Base-by-base conservation (phyloP, 169 alveolate genomes). In the Plasmodium vinckei region DNA sequence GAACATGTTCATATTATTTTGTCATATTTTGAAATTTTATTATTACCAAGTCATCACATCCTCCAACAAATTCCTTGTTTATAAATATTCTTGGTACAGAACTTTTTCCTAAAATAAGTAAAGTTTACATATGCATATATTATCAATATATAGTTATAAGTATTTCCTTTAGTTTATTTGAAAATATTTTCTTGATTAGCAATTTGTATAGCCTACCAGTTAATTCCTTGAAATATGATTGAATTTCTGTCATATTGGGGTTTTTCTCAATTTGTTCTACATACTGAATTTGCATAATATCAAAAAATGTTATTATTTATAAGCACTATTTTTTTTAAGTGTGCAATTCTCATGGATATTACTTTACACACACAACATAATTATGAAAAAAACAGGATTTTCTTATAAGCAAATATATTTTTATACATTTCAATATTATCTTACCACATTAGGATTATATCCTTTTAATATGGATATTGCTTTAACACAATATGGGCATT, bases 21-120 rank as follows among this genome's bases (percentile, higher is more conserved):
- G 13, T 13, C 23, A 5, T 47, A 39, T 54, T 33, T 33, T 51
- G 39, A 2, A 33, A 5, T 39, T 70, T 17, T 70, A 9, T 63
- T 7, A 63, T 75, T 75, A 75, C 88, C 65, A 75, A 75, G 70
- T 75, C 88, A 65, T 75, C 88, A 75, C 88, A 75, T 65, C 88
- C 88, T 0, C 88, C 88, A n/a, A 75, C 88, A 75, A 61, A 5
- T 12, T 75, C 73, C 65, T 75, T 75, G 64, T 75, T 75, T n/a
- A 75, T 75, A 39, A 75, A 75, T 60, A 75, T 75, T 67, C 88
- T 65, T 21, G 88, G 88, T 27, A 75, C 88, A 39, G 72, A 56
- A 53, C 88, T 75, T 67, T 75, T 75, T 61, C 88, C 88, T 75
- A 6, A 42, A 73, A 44, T 7, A 63, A 63, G 23, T 13, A 49